phyloP scores from a whole-genome alignment of 805 yeast species.

The Hagleromyces aurorensis region DNA sequence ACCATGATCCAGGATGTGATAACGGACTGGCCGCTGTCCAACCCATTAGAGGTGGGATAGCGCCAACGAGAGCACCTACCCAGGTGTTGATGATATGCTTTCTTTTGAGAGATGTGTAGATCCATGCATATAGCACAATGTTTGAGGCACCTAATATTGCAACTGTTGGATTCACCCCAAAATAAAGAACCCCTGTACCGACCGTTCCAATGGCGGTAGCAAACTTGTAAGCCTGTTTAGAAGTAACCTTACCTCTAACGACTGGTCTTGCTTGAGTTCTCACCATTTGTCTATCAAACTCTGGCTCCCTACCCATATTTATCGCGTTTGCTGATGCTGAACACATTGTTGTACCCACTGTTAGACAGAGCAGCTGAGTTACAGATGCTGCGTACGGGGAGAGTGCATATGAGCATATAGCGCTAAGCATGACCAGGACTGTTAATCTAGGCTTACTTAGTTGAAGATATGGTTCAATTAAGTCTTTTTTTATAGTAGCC shows the following conservation, averaged over 20 bases:
- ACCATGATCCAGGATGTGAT: conserved; percentile 89
- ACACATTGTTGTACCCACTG: conserved; percentile 78
- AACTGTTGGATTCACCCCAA: conserved; percentile 83
- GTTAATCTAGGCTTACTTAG: conserved; percentile 89
- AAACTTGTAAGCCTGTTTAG: conserved; percentile 71
- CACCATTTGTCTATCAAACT: conserved; percentile 77
- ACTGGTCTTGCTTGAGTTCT: conserved; percentile 87
- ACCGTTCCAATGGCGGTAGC: conserved; percentile 65
- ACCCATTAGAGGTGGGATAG: conserved; percentile 97
- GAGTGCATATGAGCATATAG: conserved; percentile 88
- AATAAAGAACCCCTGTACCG: conserved; percentile 61
- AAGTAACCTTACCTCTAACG: conserved; percentile 69
- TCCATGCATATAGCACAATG: conserved; percentile 79
- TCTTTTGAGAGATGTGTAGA: conserved; percentile 85
- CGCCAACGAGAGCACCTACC: conserved; percentile 99
- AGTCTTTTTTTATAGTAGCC: conserved; percentile 29
- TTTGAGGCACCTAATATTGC: conserved; percentile 74
- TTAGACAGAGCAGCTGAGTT: conserved; percentile 59
- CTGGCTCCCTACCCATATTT: conserved; percentile 95
- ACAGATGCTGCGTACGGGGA: conserved; percentile 79
- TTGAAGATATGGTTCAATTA: conserved; percentile 59
- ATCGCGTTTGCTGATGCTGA: conserved; percentile 96
- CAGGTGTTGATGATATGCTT: conserved; percentile 84
- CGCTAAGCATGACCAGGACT: conserved; percentile 77
- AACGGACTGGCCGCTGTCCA: conserved; percentile 91